Conservation (phyloP, 2,329 filamentous ascomycete genomes). For the Pseudopithomyces chartarum region DNA sequence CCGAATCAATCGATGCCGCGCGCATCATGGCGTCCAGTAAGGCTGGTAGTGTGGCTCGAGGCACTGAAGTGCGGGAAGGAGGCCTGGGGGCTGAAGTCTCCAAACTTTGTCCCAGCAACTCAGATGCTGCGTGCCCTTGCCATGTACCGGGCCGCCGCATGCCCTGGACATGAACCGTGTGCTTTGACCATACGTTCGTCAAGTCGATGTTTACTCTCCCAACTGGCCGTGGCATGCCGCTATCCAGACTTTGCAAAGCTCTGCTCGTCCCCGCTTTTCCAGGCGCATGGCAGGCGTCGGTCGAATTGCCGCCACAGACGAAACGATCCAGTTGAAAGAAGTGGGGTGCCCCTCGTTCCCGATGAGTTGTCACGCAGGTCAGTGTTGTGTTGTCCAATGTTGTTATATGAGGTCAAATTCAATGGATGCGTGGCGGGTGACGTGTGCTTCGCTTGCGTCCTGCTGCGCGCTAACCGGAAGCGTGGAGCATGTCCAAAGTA, state of each 20-base stretch:
- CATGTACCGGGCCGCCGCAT: background rate
- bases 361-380: slow-evolving; percentile 5
- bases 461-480: background rate
- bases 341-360: slow-evolving; percentile 13
- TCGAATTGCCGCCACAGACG: background rate
- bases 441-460: slow-evolving; percentile 3
- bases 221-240: background rate
- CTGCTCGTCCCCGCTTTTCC: background rate
- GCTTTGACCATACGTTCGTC: slow-evolving; percentile 18
- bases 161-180: background rate
- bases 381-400: slow-evolving; percentile 9
- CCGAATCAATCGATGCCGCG: background rate
- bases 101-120: slow-evolving; percentile 3
- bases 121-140: slow-evolving; percentile 11
- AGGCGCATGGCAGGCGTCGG: slow-evolving; percentile 2
- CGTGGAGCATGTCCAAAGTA: background rate
- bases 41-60: background rate
- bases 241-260: background rate
- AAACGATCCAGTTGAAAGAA: slow-evolving; percentile 1
- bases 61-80: background rate
- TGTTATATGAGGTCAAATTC: background rate
- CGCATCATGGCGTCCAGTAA: slow-evolving; percentile 2
- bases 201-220: background rate
- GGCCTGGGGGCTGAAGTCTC: background rate
- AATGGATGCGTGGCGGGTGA: background rate